These are phyloP conservation scores for Penium margaritaceum DNA, from an alignment of 139 green algal genomes.

Conservation along the genomic window DNA sequence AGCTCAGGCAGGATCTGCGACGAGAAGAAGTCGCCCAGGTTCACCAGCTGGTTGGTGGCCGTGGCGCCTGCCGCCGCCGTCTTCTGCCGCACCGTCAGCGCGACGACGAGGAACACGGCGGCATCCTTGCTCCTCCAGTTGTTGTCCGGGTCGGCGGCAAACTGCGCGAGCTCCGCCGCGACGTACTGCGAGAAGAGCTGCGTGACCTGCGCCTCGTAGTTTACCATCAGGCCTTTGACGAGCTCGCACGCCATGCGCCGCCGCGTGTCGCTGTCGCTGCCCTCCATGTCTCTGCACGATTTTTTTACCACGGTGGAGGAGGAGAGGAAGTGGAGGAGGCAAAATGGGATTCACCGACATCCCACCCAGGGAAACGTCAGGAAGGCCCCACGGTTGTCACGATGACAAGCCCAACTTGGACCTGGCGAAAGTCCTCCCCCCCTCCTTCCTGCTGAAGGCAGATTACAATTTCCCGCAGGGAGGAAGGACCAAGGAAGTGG, in stretches of 20 bases:
- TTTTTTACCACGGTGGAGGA: no score
- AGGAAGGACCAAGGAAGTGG: no score
- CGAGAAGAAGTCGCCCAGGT: conserved; percentile 79
- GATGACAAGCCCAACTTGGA: no score
- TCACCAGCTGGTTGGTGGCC: conserved; percentile 78
- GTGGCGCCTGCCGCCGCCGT: conserved; percentile 78
- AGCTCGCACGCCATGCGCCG: conserved; percentile 83
- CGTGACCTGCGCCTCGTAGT: conserved; percentile 56
- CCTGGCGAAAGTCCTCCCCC: no score
- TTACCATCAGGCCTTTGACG: conserved; percentile 50
- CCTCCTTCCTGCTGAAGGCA: no score
- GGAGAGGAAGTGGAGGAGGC: not conserved
- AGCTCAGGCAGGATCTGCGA: conserved; percentile 79
- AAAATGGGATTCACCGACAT: no score
- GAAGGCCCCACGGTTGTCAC: no score
- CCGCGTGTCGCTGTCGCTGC: conserved; percentile 85
- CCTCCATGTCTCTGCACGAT: conserved; percentile 77
- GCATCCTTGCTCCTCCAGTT: conserved; percentile 89
- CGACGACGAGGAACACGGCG: conserved; percentile 87
- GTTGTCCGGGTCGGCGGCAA: conserved; percentile 52
- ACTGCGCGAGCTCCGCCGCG: conserved; percentile 62
- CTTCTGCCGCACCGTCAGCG: conserved; percentile 75
- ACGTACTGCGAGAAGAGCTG: conserved; percentile 78
- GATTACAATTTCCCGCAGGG: no score
- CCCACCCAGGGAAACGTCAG: no score